Conservation (phyloP, 2,329 filamentous ascomycete species). For the Paramyrothecium sp. region DNA sequence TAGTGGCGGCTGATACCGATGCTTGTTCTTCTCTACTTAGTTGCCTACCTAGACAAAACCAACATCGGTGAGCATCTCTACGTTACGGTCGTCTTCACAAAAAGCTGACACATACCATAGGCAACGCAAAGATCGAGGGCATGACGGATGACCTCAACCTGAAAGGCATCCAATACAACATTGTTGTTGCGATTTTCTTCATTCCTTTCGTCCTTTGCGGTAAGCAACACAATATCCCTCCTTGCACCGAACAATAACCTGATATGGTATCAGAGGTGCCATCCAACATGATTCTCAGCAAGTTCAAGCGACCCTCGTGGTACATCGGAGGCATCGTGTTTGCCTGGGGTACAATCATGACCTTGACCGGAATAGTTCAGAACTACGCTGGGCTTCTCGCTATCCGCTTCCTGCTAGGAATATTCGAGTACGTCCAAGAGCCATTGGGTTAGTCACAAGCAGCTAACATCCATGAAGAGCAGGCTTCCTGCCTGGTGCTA, state of each 20-base stretch:
- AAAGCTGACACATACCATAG: not conserved
- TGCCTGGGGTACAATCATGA: constrained; percentile 36
- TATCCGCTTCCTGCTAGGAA: constrained; percentile 36
- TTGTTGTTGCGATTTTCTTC: constrained; percentile 26
- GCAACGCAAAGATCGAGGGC: constrained; percentile 50
- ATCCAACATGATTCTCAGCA: constrained; percentile 33
- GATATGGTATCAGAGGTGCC: constrained; percentile 22
- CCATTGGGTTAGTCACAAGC: no score
- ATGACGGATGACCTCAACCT: constrained; percentile 38
- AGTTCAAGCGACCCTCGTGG: constrained; percentile 35
- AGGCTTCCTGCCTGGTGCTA: constrained; percentile 28
- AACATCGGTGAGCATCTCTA: constrained; percentile 14
- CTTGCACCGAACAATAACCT: constrained; percentile 24
- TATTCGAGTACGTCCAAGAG: constrained; percentile 28
- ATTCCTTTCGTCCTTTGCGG: constrained; percentile 49
- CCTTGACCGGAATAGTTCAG: constrained; percentile 31
- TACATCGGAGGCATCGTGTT: constrained; percentile 36
- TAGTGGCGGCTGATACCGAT: constrained; percentile 24
- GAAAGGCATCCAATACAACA: constrained; percentile 48
- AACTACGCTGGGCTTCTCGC: constrained; percentile 38
- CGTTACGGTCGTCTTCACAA: not conserved
- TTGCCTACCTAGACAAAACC: constrained; percentile 38
- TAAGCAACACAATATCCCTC: constrained; percentile 15
- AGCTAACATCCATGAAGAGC: constrained; percentile 17
- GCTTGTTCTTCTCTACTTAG: constrained; percentile 26